Evolutionary conservation across 371 early-diverging fungal species (phyloP), one percentile per base, ranked within the genome.

Genomic region (Umbelopsis sp.): DNA sequence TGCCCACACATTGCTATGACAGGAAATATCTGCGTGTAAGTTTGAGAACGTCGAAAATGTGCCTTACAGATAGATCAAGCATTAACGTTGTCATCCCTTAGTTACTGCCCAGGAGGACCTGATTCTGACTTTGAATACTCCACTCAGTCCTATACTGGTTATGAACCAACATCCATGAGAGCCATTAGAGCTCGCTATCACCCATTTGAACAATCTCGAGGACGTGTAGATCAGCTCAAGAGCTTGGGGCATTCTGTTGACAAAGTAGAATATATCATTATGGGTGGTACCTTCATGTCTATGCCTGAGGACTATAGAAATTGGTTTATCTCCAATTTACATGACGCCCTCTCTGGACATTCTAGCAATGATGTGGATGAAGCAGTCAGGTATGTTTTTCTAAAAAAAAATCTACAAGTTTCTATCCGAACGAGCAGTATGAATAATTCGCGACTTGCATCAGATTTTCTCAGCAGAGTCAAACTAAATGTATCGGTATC

Each of bases 231-330:
- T 73, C 99, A 99, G 78, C 90, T 99, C 18, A 86, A 95, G 78
- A 81, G 87, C 66, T 88, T 99, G 65, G 99, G 99, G 0, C 99
- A 99, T 77, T 91, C 84, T 68, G 96, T 96, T 35, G 99, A 99
- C 81, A 99, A 99, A 80, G 98, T 98, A 24, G 99, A 99, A 81
- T 99, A 96, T 74, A 99, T 99, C 71, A 83, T 99, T 45, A 99
- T 99, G 99, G 99, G 99, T 53, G 99, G 99, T 63, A 99, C 99
- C 0, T 99, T 99, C 78, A 99, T 99, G 99, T 95, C 96, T 1
- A 83, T 99, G 68, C 75, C 93, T 4, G 97, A 98, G 77, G 93
- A 95, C 32, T 99, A 99, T 80, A 86, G 97, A 72, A 92, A 96
- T 78, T 94, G 96, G 94, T 99, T 99, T 83, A 98, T 99, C 70